Evolutionary conservation across 192 early-diverging fungal genomes (phyloP), one percentile per base, ranked within the genome.

Genomic region (Umbelopsis isabellina): DNA sequence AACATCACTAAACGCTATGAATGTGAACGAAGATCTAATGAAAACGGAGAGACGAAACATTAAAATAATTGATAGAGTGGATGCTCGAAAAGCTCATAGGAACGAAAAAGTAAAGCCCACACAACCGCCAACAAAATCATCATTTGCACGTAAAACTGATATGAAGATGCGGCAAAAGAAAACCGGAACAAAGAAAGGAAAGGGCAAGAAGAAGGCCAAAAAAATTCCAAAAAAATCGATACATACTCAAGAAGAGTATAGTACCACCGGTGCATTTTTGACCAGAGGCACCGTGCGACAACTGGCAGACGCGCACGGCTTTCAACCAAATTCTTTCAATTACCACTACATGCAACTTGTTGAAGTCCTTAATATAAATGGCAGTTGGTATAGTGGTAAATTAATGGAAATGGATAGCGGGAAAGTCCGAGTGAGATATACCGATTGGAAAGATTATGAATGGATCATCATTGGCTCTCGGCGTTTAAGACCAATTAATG

Each of bases 401-500:
- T 70, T 85, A 67, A 73, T 79, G 7, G 74, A 75, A 9, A 66
- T 83, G 70, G 41, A 82, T 41, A 49, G 74, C 23, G 72, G 78
- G 0, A 83, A 74, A 70, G 83, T 88, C 27, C 75, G 76, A 37
- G 76, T 88, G 12, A 75, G 76, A 45, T 86, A 81, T 51, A 77
- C 75, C 71, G 85, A 78, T 6, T 85, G 83, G 80, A 76, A 78
- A 21, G 65, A 80, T 7, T 69, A 81, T 68, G 84, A 88, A 67
- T 88, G 87, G 87, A 71, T 88, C 22, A 73, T 75, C 11, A 81
- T 83, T 33, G 85, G 80, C 16, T 86, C 85, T 65, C 66, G 72
- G 21, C 71, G 85, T 27, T 50, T 88, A 35, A 49, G 74, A 13
- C 37, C 69, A 3, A 18, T 68, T 1, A 25, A 10, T 16, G 27